A percentile compares a stretch with the other conserved stretches of the same genome.
Evolutionary conservation across 2,329 filamentous ascomycete species (phyloP).

Genomic region (Hansfordia pulvinata): DNA sequence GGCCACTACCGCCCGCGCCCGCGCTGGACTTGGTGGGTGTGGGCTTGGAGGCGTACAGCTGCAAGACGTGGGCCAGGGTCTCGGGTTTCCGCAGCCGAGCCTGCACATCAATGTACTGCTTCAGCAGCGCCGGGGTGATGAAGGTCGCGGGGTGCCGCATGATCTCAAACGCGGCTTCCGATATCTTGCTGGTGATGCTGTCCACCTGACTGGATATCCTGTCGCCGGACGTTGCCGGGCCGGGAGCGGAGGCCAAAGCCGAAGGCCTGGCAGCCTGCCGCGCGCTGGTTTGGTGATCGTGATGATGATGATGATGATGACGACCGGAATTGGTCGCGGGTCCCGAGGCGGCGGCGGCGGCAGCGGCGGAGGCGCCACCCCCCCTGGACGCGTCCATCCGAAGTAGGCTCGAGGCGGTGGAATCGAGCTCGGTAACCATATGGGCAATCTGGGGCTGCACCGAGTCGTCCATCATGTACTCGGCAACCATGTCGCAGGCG

Average conservation of each 20-base stretch:
- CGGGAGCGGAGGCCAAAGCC: background rate
- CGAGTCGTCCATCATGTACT: constrained; percentile 15
- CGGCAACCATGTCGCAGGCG: constrained; percentile 14
- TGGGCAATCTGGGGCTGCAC: constrained; percentile 16
- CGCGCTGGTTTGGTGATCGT: too few species aligned
- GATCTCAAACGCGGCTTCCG: constrained; percentile 52
- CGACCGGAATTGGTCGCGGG: too few species aligned
- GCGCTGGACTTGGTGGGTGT: constrained; percentile 47
- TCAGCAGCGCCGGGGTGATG: constrained; percentile 61
- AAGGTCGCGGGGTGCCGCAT: constrained; percentile 64
- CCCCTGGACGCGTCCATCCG: constrained; percentile 17
- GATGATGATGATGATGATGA: too few species aligned
- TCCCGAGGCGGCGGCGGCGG: constrained; percentile 1
- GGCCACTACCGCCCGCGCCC: too few species aligned
- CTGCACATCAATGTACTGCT: constrained; percentile 65
- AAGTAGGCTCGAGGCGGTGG: constrained; percentile 19
- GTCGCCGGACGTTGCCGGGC: constrained; percentile 1
- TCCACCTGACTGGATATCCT: constrained; percentile 17
- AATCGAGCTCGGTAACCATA: constrained; percentile 19
- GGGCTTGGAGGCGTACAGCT: constrained; percentile 75
- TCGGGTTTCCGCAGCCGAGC: constrained; percentile 58
- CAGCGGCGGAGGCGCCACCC: constrained; percentile 3
- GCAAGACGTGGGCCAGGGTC: constrained; percentile 66
- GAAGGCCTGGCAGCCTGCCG: too few species aligned
- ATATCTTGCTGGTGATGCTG: constrained; percentile 36